phyloP scores from a whole-genome alignment of 2,329 filamentous ascomycete genomes.

The Westerdykella ornata region DNA sequence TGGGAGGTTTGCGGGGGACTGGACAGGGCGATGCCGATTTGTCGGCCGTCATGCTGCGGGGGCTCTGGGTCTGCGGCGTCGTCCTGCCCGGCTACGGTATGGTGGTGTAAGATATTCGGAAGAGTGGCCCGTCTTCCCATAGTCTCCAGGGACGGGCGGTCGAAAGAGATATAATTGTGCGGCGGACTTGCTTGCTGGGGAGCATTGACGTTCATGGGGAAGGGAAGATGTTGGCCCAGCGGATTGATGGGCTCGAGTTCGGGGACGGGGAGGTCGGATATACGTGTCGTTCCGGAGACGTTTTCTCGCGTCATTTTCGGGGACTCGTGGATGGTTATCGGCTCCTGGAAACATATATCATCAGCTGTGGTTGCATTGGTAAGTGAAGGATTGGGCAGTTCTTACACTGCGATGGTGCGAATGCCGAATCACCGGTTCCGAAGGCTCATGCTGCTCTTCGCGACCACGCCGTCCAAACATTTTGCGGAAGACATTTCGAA shows the following conservation, averaged over 20 bases:
- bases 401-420: constrained; percentile 34
- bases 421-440: constrained; percentile 17
- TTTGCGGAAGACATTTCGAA: constrained; percentile 33
- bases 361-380: background rate
- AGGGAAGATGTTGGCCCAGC: constrained; percentile 32
- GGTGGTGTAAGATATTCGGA: constrained; percentile 23
- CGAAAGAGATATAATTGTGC: constrained; percentile 32
- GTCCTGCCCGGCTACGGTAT: constrained; percentile 14
- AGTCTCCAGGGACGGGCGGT: constrained; percentile 17
- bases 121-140: constrained; percentile 32
- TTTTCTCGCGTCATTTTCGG: constrained; percentile 16
- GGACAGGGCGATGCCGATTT: constrained; percentile 34
- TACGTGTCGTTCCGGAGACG: constrained; percentile 17
- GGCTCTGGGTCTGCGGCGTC: constrained; percentile 14
- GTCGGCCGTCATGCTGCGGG: constrained; percentile 17
- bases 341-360: background rate
- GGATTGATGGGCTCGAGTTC: constrained; percentile 32
- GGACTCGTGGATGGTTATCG: constrained; percentile 6
- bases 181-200: constrained; percentile 31
- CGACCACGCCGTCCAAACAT: constrained; percentile 34
- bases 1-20: constrained; percentile 19
- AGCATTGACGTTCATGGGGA: constrained; percentile 39
- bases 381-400: background rate
- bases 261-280: constrained; percentile 31
- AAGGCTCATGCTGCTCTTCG: constrained; percentile 18